Conservation (phyloP, 2,329 filamentous ascomycete species). For the Pseudogymnoascus pannorum region DNA sequence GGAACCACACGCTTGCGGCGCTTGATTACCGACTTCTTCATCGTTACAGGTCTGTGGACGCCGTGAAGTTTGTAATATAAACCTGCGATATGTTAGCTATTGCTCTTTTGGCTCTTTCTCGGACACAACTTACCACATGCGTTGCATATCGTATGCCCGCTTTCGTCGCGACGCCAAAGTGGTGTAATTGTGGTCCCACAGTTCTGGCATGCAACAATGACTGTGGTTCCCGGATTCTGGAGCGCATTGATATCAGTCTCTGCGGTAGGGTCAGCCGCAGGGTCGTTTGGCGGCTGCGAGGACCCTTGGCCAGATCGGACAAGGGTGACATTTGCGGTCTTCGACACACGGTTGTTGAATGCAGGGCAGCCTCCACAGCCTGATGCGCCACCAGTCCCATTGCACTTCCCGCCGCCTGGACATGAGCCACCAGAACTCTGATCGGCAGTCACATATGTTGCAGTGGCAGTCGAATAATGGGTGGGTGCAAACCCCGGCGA, state of each 20-base stretch:
- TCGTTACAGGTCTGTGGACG: constrained; percentile 86
- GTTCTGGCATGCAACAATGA: constrained; percentile 91
- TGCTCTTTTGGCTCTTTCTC: background rate
- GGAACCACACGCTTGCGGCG: constrained; percentile 90
- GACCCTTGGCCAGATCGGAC: constrained; percentile 25
- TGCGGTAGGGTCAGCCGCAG: constrained; percentile 27
- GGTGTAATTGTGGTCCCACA: constrained; percentile 95
- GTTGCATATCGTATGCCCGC: constrained; percentile 95
- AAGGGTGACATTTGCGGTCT: constrained; percentile 66
- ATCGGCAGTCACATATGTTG: constrained; percentile 72
- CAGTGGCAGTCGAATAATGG: constrained; percentile 35
- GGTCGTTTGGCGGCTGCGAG: constrained; percentile 21
- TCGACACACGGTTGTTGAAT: constrained; percentile 93
- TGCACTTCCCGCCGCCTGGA: constrained; percentile 88
- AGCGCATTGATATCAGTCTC: constrained; percentile 45
- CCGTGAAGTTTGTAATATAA: constrained; percentile 96
- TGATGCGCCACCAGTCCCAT: constrained; percentile 90
- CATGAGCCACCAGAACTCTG: constrained; percentile 77
- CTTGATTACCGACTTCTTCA: constrained; percentile 98
- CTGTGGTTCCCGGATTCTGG: constrained; percentile 38
- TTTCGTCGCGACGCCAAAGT: constrained; percentile 88
- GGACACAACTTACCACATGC: constrained; percentile 69
- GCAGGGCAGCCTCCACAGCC: constrained; percentile 94
- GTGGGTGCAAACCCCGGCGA: constrained; percentile 29
- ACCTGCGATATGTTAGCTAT: constrained; percentile 43